A percentile compares a stretch with the other conserved stretches of the same genome.
Evolutionary conservation across 768 basidiomycete species (phyloP).

Genomic region (Xerocomellus chrysenteron): DNA sequence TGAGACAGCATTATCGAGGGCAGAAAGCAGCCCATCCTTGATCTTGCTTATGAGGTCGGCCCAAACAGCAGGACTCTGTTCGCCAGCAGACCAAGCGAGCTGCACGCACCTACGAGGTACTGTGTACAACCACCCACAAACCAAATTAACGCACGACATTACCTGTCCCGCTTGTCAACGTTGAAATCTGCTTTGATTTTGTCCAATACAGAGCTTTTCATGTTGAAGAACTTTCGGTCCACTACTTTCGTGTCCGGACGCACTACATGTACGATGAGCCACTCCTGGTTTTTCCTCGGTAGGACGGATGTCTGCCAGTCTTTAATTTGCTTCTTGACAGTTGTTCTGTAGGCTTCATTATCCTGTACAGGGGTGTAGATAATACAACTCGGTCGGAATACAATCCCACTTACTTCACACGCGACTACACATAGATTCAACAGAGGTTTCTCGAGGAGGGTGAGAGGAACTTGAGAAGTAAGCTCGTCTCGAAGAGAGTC

Average conservation of each 20-base stretch:
- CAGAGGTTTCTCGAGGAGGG: conserved; percentile 82
- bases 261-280: conserved; percentile 87
- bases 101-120: conserved; percentile 67
- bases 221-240: conserved; percentile 73
- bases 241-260: conserved; percentile 63
- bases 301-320: conserved; percentile 80
- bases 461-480: conserved; percentile 71
- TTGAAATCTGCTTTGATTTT: conserved; percentile 94
- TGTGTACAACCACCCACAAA: conserved; percentile 11
- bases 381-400: conserved; percentile 4
- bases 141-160: conserved; percentile 2
- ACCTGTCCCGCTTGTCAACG: conserved; percentile 80
- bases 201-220: conserved; percentile 83
- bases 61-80: conserved; percentile 79
- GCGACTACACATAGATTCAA: conserved; percentile 83
- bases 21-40: conserved; percentile 84
- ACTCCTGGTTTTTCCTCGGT: conserved; percentile 83
- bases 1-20: conserved; percentile 77
- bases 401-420: conserved; percentile 70
- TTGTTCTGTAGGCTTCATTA: conserved; percentile 70
- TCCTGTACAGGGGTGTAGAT: conserved; percentile 39
- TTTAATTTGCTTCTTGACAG: conserved; percentile 82
- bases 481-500: conserved; percentile 71
- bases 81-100: conserved; percentile 69
- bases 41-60: conserved; percentile 84